A percentile compares a stretch with the other conserved stretches of the same genome.
Conservation (phyloP, 2,329 filamentous ascomycete genomes). For the Cladosporium sp. region DNA sequence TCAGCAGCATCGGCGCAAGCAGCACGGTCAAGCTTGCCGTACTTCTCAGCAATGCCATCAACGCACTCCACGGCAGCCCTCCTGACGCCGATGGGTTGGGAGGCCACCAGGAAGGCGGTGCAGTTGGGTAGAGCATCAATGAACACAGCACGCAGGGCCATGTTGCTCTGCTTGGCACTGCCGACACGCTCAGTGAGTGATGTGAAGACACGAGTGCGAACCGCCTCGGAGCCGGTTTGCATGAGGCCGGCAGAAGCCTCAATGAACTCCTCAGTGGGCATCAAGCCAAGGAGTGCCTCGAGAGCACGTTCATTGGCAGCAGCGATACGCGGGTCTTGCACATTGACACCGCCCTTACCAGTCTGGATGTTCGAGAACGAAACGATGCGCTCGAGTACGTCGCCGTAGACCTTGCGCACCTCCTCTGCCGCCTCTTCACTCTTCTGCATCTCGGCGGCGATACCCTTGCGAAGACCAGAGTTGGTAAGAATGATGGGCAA, state of each 20-base stretch:
- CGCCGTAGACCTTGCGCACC: conserved; percentile 32
- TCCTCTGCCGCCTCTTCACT: conserved; percentile 24
- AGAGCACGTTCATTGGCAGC: conserved; percentile 65
- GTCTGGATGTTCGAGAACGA: conserved; percentile 34
- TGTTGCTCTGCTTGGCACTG: conserved; percentile 68
- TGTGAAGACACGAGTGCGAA: conserved; percentile 73
- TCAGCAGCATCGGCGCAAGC: conserved; percentile 70
- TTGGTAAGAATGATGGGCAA: conserved; percentile 39
- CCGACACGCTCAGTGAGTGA: conserved; percentile 80
- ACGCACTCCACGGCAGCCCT: conserved; percentile 85
- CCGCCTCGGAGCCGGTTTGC: conserved; percentile 69
- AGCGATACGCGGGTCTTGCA: conserved; percentile 34
- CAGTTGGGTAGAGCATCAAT: conserved; percentile 37
- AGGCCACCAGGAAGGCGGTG: conserved; percentile 72
- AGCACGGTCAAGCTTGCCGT: conserved; percentile 85
- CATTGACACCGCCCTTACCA: conserved; percentile 26
- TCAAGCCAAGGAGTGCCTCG: conserved; percentile 75
- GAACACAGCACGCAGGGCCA: conserved; percentile 70
- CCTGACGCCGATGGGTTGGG: conserved; percentile 72
- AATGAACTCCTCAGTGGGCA: conserved; percentile 86
- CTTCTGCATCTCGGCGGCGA: conserved; percentile 31
- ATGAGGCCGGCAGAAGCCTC: conserved; percentile 82
- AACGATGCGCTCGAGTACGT: conserved; percentile 33
- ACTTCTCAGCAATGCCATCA: conserved; percentile 90
- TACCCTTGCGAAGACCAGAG: conserved; percentile 27